Base-by-base conservation (phyloP, 2,329 filamentous ascomycete genomes). In the Nannizzia gypsea region DNA sequence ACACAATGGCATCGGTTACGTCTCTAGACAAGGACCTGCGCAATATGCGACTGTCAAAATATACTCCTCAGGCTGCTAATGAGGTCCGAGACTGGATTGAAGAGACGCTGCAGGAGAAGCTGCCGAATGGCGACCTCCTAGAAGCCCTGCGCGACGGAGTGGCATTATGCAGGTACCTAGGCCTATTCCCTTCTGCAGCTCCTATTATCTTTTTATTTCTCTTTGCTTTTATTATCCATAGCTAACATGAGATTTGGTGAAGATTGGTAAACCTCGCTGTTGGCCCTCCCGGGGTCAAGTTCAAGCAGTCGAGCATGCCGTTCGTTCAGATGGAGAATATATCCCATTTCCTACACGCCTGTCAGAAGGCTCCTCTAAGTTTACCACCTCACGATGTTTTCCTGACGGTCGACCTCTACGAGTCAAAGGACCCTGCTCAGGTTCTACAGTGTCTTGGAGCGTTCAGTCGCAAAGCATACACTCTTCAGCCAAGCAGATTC, bases 321-420 rank as follows among this genome's bases (percentile, higher is more conserved):
- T 99, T 99, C 71, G 92, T 97, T 44, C 93, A 99, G 74, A 97
- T 97, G 91, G 93, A 99, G 74, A 99, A 99, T 72, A 96, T 99
- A 70, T 95, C 91, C 3, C 89, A 95, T 70, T 99, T 96, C 75
- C 83, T 99, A 59, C 85, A 83, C 69, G 90, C 90, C 62, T 95
- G 91, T 77, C 89, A 96, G 74, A 78, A 83, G 57, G 83, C 88
- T 26, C 93, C 93, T 0, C 78, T 99, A 58, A 91, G 86, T 73
- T 84, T 99, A 62, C 90, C 89, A 61, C 86, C 91, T 52, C 93
- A 99, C 77, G 93, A 99, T 74, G 85, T 91, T 66, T 99, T 99
- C 76, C 84, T 97, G 63, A 99, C 93, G 3, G 92, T 99, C 71
- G 93, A 99, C 75, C 80, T 99, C 55, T 99, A 87, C 78, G 93